A percentile compares a stretch with the other conserved stretches of the same genome.
phyloP scores from a whole-genome alignment of 164 flowering plant genomes.

The Brasenia schreberi region DNA sequence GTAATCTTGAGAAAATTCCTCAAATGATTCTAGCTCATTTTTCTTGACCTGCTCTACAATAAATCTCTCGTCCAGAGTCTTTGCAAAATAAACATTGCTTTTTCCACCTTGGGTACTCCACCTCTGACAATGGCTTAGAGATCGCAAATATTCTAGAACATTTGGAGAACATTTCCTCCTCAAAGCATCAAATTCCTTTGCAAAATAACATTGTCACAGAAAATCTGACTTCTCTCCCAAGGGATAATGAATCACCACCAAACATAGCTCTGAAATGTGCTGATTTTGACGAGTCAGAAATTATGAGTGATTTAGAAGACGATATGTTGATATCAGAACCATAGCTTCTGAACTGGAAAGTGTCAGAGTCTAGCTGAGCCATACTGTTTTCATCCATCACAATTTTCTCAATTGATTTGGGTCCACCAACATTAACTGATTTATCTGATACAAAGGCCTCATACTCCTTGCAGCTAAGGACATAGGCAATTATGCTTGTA shows the following conservation, averaged over 20 bases:
- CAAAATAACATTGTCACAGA: slow-evolving; percentile 64
- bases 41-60: slow-evolving; percentile 67
- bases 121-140: slow-evolving; percentile 59
- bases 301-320: slow-evolving; percentile 22
- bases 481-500: slow-evolving; percentile 81
- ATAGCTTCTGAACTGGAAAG: slow-evolving; percentile 36
- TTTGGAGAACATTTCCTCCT: slow-evolving; percentile 65
- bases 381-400: not conserved
- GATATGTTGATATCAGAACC: slow-evolving; percentile 48
- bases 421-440: not conserved
- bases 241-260: slow-evolving; percentile 38
- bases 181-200: slow-evolving; percentile 61
- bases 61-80: slow-evolving; percentile 70
- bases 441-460: slow-evolving; percentile 49
- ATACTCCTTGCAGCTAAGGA: slow-evolving; percentile 70
- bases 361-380: slow-evolving; percentile 35
- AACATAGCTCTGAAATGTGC: slow-evolving; percentile 58
- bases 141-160: slow-evolving; percentile 57
- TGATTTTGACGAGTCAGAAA: slow-evolving; percentile 43
- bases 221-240: slow-evolving; percentile 47
- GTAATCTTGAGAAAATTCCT: slow-evolving; percentile 63
- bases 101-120: slow-evolving; percentile 91
- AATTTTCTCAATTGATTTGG: not conserved
- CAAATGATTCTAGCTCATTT: slow-evolving; percentile 84
- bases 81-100: slow-evolving; percentile 81